Conservation (phyloP, 164 flowering plant genomes). For the Annona squamosa region DNA sequence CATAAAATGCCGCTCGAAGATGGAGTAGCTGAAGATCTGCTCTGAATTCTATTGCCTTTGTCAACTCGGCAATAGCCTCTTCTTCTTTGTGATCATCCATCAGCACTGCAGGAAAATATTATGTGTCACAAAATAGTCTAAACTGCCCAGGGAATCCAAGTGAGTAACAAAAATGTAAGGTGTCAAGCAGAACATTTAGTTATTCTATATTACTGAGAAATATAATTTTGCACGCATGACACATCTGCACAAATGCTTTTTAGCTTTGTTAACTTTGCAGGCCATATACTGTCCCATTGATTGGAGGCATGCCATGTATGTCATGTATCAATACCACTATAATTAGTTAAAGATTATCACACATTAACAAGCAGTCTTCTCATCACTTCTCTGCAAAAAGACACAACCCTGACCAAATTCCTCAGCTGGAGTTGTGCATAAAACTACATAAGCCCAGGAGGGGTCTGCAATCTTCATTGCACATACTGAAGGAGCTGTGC, state of each 20-base stretch:
- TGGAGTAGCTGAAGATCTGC: conserved; percentile 79
- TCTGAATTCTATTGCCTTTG: conserved; percentile 69
- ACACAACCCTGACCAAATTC: neutral
- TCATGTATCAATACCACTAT: no score
- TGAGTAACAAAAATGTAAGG: neutral
- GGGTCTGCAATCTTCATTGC: neutral
- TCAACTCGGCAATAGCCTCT: conserved; percentile 77
- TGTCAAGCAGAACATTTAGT: no score
- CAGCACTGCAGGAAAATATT: conserved; percentile 38
- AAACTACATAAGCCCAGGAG: neutral
- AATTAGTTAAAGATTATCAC: no score
- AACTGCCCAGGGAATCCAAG: neutral
- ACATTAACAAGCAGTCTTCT: neutral
- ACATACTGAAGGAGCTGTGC: neutral
- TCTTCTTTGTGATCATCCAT: conserved; percentile 91
- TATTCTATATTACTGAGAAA: no score
- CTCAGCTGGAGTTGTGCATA: neutral
- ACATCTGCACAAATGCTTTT: no score
- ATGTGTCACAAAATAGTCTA: neutral
- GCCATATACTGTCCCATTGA: no score
- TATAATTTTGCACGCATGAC: no score
- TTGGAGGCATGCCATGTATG: no score
- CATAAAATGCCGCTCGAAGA: conserved; percentile 88
- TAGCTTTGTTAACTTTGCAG: no score
- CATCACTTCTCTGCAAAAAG: neutral